These are phyloP conservation scores for Spathaspora passalidarum DNA, from an alignment of 805 yeast species.

Conservation along the genomic window DNA sequence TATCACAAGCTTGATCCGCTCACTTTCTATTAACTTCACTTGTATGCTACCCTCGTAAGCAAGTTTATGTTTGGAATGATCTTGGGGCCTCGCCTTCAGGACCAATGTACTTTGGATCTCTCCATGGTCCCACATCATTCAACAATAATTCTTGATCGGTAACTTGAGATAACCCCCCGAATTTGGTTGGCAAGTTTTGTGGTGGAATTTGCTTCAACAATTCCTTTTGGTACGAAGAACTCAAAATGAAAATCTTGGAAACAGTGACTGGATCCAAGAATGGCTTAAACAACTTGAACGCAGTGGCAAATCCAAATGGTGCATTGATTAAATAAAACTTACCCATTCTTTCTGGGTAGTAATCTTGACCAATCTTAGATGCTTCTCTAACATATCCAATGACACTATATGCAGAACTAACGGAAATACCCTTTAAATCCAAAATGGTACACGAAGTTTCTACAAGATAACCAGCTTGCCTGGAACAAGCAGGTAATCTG, in stretches of 20 bases:
- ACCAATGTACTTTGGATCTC: slow-evolving; percentile 82
- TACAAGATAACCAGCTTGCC: slow-evolving; percentile 70
- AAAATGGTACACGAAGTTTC: slow-evolving; percentile 96
- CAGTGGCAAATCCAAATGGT: slow-evolving; percentile 95
- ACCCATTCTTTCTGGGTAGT: slow-evolving; percentile 99
- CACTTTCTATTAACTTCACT: not conserved
- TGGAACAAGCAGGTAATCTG: slow-evolving; percentile 92
- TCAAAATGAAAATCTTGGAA: slow-evolving; percentile 85
- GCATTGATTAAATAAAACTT: slow-evolving; percentile 93
- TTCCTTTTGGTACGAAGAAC: slow-evolving; percentile 75
- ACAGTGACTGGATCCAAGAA: slow-evolving; percentile 98
- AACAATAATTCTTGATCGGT: slow-evolving; percentile 78
- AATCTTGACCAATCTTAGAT: slow-evolving; percentile 90
- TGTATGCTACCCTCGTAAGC: not conserved
- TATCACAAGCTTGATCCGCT: not conserved
- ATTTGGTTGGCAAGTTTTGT: slow-evolving; percentile 86
- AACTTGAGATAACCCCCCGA: slow-evolving; percentile 78
- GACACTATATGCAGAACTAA: slow-evolving; percentile 81
- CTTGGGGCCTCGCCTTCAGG: slow-evolving; percentile 94
- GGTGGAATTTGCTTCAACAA: slow-evolving; percentile 89
- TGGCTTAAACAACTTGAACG: slow-evolving; percentile 86
- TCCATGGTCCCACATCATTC: slow-evolving; percentile 97
- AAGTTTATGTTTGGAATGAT: slow-evolving; percentile 16
- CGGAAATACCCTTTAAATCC: slow-evolving; percentile 92
- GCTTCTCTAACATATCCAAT: slow-evolving; percentile 89